Percentiles rank a stretch among this genome's conserved stretches.
Evolutionary conservation across 2,329 filamentous ascomycete species (phyloP).

Genomic region (Beauveria rudraprayagi): DNA sequence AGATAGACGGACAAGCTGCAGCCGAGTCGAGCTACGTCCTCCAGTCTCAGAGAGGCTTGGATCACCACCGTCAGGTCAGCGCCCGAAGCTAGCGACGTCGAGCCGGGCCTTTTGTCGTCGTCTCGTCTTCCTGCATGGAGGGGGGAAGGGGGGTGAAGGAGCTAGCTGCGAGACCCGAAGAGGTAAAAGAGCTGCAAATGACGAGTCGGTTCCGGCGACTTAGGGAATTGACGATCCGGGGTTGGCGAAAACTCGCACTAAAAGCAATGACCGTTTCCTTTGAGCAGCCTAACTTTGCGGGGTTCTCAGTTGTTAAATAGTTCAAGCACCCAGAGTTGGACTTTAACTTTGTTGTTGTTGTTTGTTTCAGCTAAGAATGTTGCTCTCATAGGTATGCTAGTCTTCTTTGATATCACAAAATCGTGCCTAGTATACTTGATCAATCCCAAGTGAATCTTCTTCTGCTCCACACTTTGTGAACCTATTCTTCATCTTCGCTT

Average conservation of each 20-base stretch:
- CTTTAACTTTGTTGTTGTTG: no score
- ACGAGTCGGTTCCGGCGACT: not conserved
- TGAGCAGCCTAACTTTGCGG: no score
- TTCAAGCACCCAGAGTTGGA: no score
- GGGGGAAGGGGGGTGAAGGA: not conserved
- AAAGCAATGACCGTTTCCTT: not conserved
- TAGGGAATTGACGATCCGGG: not conserved
- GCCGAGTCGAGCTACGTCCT: not conserved
- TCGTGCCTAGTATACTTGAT: no score
- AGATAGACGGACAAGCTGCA: not conserved
- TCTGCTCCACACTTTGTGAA: no score
- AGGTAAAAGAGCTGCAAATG: not conserved
- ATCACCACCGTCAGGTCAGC: not conserved
- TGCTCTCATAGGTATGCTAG: no score
- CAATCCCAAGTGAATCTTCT: no score
- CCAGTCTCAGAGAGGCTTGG: slow-evolving; percentile 1
- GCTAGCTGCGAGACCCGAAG: not conserved
- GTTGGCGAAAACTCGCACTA: not conserved
- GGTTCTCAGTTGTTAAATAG: no score
- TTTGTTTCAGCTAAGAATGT: no score
- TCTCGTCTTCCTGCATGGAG: not conserved
- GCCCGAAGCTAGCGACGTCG: not conserved
- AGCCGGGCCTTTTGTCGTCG: not conserved
- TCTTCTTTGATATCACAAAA: no score
- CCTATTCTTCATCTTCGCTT: no score